Conservation (phyloP, 2,329 filamentous ascomycete genomes). For the Penicillium carneum region DNA sequence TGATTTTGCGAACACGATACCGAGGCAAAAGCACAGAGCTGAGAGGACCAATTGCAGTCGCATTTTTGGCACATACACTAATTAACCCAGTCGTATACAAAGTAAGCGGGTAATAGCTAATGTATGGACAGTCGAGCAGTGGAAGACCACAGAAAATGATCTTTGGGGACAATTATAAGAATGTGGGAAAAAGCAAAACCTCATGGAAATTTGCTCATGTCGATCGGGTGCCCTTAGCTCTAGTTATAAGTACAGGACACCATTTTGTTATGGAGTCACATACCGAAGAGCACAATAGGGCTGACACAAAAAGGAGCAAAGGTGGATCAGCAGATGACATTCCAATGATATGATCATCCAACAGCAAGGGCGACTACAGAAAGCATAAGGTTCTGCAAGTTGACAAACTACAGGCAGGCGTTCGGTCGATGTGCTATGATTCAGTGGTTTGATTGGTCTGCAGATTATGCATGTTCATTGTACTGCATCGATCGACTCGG, state of each 20-base stretch:
- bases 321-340: conserved; percentile 23
- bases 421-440: conserved; percentile 7
- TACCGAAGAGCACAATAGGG: neutral
- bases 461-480: conserved; percentile 2
- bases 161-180: too few relatives aligned
- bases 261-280: neutral
- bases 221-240: conserved; percentile 3
- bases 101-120: neutral
- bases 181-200: conserved; percentile 1
- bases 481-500: conserved; percentile 15
- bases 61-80: conserved; percentile 11
- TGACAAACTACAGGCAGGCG: conserved; percentile 16
- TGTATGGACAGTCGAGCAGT: neutral
- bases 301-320: conserved; percentile 4
- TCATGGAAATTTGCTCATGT: neutral
- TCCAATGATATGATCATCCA: conserved; percentile 23
- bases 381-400: neutral
- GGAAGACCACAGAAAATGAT: neutral
- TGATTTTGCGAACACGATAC: conserved; percentile 13
- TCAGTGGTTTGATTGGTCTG: conserved; percentile 19
- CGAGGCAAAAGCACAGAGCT: conserved; percentile 5
- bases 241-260: conserved; percentile 3
- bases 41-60: conserved; percentile 5
- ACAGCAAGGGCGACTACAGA: neutral
- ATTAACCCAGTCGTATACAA: conserved; percentile 1